Conservation (phyloP, 2,329 filamentous ascomycete species). For the Tolypocladium tundrense region DNA sequence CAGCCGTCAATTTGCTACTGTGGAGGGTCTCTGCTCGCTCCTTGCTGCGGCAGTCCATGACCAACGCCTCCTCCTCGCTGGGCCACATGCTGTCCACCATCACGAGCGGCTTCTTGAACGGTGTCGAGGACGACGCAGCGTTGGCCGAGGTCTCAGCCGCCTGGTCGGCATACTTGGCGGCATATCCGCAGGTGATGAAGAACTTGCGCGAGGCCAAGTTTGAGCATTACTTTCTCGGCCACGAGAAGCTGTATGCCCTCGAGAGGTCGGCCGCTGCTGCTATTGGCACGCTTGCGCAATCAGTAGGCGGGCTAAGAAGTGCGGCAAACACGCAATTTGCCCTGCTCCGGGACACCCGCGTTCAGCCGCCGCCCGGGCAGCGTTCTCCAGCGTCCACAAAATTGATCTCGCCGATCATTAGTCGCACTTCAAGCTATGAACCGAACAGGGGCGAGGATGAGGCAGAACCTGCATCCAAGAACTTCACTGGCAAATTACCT, state of each 20-base stretch:
- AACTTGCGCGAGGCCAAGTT: slow-evolving; percentile 73
- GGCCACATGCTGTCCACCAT: slow-evolving; percentile 71
- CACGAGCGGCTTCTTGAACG: slow-evolving; percentile 70
- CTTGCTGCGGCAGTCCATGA: slow-evolving; percentile 60
- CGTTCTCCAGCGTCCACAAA: not conserved
- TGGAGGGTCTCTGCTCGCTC: slow-evolving; percentile 66
- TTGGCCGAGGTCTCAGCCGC: slow-evolving; percentile 49
- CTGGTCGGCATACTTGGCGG: slow-evolving; percentile 48
- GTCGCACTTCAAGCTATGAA: not conserved
- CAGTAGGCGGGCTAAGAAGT: slow-evolving; percentile 75
- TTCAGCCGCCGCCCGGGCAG: not conserved
- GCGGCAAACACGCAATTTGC: slow-evolving; percentile 79
- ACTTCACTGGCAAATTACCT: not conserved
- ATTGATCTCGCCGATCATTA: not conserved
- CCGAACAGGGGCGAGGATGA: not conserved
- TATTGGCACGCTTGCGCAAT: slow-evolving; percentile 72
- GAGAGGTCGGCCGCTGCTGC: slow-evolving; percentile 70
- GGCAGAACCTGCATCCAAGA: slow-evolving; percentile 20
- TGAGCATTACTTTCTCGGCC: slow-evolving; percentile 71
- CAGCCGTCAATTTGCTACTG: slow-evolving; percentile 59
- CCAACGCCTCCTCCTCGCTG: slow-evolving; percentile 60
- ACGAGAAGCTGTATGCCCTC: slow-evolving; percentile 63
- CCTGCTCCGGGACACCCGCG: slow-evolving; percentile 52
- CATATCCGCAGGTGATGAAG: slow-evolving; percentile 54
- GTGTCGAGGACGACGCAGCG: slow-evolving; percentile 60